phyloP scores from a whole-genome alignment of 768 basidiomycete genomes.

The Macrocybe gigantea region DNA sequence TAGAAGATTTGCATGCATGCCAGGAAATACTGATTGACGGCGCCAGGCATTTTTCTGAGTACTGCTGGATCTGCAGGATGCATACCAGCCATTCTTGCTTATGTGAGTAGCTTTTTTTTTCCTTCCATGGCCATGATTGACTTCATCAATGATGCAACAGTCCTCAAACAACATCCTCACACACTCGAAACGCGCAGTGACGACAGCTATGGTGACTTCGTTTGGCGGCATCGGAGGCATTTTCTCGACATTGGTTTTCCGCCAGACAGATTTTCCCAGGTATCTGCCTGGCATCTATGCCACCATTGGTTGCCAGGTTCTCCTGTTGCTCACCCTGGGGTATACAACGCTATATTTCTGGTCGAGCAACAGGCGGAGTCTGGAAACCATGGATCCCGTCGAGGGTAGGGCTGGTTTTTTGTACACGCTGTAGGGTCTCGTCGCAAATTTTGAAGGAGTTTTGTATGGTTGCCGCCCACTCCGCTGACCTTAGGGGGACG shows the following conservation, averaged over 20 bases:
- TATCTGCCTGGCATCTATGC: conserved; percentile 43
- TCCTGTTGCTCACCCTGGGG: conserved; percentile 33
- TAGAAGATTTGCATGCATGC: background rate
- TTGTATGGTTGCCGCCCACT: background rate
- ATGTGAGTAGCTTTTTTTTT: conserved; percentile 25
- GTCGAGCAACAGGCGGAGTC: conserved; percentile 25
- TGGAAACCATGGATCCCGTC: conserved; percentile 15
- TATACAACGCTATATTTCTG: conserved; percentile 32
- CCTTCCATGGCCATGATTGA: background rate
- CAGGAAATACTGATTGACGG: conserved; percentile 3
- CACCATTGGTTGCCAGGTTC: conserved; percentile 37
- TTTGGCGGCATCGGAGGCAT: conserved; percentile 45
- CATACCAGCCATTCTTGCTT: conserved; percentile 43
- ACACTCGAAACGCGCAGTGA: conserved; percentile 43
- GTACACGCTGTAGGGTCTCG: conserved; percentile 29
- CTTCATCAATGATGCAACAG: conserved; percentile 17
- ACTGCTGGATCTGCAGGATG: conserved; percentile 40
- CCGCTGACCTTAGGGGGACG: background rate
- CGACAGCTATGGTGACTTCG: conserved; percentile 40
- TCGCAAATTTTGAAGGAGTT: background rate
- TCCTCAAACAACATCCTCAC: conserved; percentile 45
- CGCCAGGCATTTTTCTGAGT: conserved; percentile 37
- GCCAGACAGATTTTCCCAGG: conserved; percentile 36
- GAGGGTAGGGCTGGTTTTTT: conserved; percentile 32
- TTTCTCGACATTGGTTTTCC: conserved; percentile 41